Conservation (phyloP, 495 filamentous ascomycete species). For the Hypoxylon perforatum region DNA sequence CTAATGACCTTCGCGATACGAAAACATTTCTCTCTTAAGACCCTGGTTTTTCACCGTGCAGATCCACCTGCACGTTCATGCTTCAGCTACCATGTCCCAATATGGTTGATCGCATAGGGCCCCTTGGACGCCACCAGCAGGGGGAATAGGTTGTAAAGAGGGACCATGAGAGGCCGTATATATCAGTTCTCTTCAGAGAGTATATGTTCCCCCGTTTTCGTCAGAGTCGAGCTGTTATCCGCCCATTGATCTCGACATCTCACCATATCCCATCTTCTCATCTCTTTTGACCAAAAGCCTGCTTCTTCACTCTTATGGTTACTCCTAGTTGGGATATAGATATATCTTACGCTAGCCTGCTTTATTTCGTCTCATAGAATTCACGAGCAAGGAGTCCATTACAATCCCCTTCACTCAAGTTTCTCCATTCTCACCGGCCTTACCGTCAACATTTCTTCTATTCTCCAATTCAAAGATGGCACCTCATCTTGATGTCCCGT, state of each 20-base stretch:
- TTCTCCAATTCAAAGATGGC: conserved; percentile 49
- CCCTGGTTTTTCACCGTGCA: conserved; percentile 35
- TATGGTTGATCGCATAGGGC: conserved; percentile 16
- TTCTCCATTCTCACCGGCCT: neutral
- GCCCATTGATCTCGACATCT: conserved; percentile 1
- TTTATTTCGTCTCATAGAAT: neutral
- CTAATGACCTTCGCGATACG: conserved; percentile 30
- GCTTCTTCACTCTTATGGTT: neutral
- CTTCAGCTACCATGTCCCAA: conserved; percentile 32
- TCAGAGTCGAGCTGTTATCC: conserved; percentile 17
- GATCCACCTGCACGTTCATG: conserved; percentile 25
- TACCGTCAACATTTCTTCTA: neutral
- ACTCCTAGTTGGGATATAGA: conserved; percentile 10
- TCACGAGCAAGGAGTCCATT: neutral
- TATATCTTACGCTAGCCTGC: conserved; percentile 20
- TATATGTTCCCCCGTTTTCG: conserved; percentile 16
- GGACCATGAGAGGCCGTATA: conserved; percentile 10
- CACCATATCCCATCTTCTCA: conserved; percentile 9
- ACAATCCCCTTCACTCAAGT: neutral
- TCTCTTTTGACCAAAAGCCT: neutral
- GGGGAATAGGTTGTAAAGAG: conserved; percentile 15
- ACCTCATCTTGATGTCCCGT: conserved; percentile 63
- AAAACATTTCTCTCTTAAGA: conserved; percentile 28
- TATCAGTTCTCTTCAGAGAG: conserved; percentile 7
- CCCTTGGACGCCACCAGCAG: conserved; percentile 14